Percentiles rank a stretch among this genome's conserved stretches.
These are phyloP conservation scores for Cryphonectria radicalis DNA, from an alignment of 2,329 filamentous ascomycete genomes.

Conservation along the genomic window DNA sequence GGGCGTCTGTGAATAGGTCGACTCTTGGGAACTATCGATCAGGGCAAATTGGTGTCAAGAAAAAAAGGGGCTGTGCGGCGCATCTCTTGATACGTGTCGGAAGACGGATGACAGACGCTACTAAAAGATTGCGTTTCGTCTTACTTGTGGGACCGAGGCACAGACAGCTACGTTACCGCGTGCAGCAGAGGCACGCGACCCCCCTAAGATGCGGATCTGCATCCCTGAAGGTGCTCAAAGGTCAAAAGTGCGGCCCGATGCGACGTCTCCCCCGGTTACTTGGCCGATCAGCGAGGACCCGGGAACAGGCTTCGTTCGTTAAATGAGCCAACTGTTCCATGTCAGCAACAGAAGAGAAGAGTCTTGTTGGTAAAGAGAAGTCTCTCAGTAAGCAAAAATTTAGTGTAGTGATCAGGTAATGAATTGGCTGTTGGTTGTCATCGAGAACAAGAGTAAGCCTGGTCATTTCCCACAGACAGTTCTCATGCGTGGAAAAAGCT, in stretches of 20 bases:
- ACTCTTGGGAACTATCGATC: neutral
- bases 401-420: neutral
- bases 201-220: neutral
- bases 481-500: neutral
- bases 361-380: neutral
- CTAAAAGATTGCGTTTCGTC: neutral
- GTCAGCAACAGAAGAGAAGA: neutral
- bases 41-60: neutral
- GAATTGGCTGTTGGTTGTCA: too few species aligned
- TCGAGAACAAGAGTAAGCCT: too few species aligned
- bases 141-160: slow-evolving; percentile 2
- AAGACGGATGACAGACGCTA: slow-evolving; percentile 4
- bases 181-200: neutral
- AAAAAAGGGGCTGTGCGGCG: neutral
- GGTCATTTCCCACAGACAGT: too few species aligned
- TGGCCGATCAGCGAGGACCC: neutral
- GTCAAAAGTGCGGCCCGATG: neutral
- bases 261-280: neutral
- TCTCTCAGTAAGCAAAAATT: neutral
- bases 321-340: neutral
- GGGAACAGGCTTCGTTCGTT: neutral
- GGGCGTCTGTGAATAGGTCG: neutral
- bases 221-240: neutral
- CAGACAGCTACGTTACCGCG: neutral
- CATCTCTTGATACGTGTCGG: slow-evolving; percentile 6